Evolutionary conservation across 331 rosid genomes (phyloP), one percentile per base, ranked within the genome.

Genomic region (Quercus lobata): DNA sequence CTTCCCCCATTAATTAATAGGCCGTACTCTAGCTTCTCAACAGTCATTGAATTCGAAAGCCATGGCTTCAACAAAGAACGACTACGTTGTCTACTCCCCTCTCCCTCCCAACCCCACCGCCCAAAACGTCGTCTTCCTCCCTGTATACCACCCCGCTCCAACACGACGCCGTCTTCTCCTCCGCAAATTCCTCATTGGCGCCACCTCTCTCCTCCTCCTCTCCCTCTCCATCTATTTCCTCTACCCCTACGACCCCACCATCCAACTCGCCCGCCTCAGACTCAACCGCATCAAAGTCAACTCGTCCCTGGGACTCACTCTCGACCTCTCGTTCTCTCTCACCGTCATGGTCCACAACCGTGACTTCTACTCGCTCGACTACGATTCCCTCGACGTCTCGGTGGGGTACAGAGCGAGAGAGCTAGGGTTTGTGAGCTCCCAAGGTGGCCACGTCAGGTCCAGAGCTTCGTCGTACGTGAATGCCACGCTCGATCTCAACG

Each of bases 401-500:
- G 84, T 95, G 15, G 99, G 97, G 4, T 95, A 93, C 85, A 90
- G 99, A 5, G 94, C 89, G 27, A 88, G 91, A n/a, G 87, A 82
- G 76, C 77, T 95, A 0, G 98, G 96, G 69, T 19, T 81, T 0
- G 94, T 93, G 63, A 78, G 76, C 71, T 84, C 94, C 21, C 78
- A 29, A 4, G 91, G 97, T 3, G 96, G 92, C 2, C 84, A 55
- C 7, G 80, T 93, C 22, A 84, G 78, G 79, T 94, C 98, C 30
- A 87, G 97, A 11, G 85, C 83, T 0, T 87, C 90, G 4, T 88
- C 97, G 7, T 91, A 88, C 73, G 89, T 91, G 9, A 83, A 91
- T 55, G 96, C 92, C 54, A 87, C 93, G 68, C 87, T 95, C 17
- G 85, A 82, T 61, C 78, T 91, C 15, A 78, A 93, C 71, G 99